phyloP scores from a whole-genome alignment of 2,329 filamentous ascomycete genomes.

The Fusarium acutatum region DNA sequence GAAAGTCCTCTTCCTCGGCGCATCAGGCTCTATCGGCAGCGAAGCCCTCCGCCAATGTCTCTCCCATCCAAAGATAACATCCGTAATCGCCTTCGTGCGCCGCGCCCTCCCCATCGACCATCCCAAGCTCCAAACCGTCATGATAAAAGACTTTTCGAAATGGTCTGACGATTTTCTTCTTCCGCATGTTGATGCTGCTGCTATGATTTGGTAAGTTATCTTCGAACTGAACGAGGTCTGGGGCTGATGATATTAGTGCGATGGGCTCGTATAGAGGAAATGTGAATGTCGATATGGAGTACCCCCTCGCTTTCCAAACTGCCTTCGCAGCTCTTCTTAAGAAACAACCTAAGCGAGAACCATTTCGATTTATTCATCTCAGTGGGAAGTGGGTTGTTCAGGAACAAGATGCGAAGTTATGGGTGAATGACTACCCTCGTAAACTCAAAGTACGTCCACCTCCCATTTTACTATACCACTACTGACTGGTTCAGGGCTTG shows the following conservation, averaged over 20 bases:
- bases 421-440: slow-evolving; percentile 30
- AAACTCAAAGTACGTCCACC: slow-evolving; percentile 27
- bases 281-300: slow-evolving; percentile 29
- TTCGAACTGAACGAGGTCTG: rapidly evolving
- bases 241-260: slow-evolving; percentile 1
- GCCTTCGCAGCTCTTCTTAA: slow-evolving; percentile 11
- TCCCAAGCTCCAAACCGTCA: slow-evolving; percentile 19
- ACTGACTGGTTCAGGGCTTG: slow-evolving; percentile 12
- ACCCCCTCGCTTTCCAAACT: slow-evolving; percentile 29
- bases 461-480: rapidly evolving
- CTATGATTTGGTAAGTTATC: slow-evolving; percentile 36
- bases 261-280: slow-evolving; percentile 36
- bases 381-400: slow-evolving; percentile 47
- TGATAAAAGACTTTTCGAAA: slow-evolving; percentile 30
- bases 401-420: slow-evolving; percentile 44
- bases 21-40: slow-evolving; percentile 46
- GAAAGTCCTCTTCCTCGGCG: slow-evolving; percentile 49
- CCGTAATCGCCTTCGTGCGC: slow-evolving; percentile 45
- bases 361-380: slow-evolving; percentile 45
- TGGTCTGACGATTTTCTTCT: slow-evolving; percentile 26
- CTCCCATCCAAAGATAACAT: slow-evolving; percentile 41
- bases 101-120: slow-evolving; percentile 38
- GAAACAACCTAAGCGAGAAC: not conserved
- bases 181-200: slow-evolving; percentile 28
- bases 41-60: slow-evolving; percentile 46